These are phyloP conservation scores for Bonia amplexicaulis DNA, from an alignment of 176 grass and related monocot species.

Conservation along the genomic window DNA sequence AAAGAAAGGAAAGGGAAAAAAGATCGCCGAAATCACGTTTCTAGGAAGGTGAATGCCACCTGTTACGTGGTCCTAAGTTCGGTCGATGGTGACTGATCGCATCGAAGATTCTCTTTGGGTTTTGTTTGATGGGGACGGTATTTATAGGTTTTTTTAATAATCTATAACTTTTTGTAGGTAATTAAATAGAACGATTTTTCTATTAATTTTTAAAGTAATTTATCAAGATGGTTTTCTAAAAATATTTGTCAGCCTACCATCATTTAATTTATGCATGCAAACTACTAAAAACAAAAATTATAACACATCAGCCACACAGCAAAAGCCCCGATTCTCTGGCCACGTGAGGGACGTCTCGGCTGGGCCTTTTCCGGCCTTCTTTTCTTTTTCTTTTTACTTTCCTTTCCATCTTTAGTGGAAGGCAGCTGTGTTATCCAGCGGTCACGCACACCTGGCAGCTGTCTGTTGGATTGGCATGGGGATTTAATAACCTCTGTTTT, in stretches of 20 bases:
- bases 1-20: not conserved
- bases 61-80: conserved; percentile 4
- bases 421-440: not conserved
- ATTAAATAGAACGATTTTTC: too few species aligned
- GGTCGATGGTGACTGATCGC: conserved; percentile 1
- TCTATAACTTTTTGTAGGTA: too few species aligned
- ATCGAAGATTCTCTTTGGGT: conserved; percentile 31
- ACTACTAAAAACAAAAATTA: too few species aligned
- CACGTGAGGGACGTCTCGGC: conserved; percentile 11
- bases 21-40: conserved; percentile 8
- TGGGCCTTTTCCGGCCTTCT: not conserved
- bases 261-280: too few species aligned
- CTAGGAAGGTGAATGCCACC: not conserved
- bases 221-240: too few species aligned
- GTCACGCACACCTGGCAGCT: conserved; percentile 13
- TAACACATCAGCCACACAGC: too few species aligned
- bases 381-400: not conserved
- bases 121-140: too few species aligned
- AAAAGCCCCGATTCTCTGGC: not conserved
- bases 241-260: too few species aligned
- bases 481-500: not conserved
- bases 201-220: too few species aligned
- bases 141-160: too few species aligned
- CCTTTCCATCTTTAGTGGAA: not conserved
- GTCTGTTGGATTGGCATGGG: not conserved